A percentile compares a stretch with the other conserved stretches of the same genome.
Evolutionary conservation across 1,284 basidiomycete species (phyloP).

Genomic region (Ustilago sp.): DNA sequence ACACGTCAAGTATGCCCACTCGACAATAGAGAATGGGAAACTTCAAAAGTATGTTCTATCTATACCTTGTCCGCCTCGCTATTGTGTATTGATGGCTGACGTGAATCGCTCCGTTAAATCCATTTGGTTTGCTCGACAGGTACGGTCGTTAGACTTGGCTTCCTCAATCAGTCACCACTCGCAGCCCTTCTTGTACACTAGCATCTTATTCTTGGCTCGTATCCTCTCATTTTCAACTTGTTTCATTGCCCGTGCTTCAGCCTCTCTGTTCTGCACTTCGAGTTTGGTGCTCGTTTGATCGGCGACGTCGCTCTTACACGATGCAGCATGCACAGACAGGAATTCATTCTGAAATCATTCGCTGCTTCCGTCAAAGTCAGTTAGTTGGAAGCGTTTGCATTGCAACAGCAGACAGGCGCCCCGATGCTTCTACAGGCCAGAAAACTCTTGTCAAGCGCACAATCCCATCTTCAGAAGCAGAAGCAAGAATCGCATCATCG

Average conservation of each 20-base stretch:
- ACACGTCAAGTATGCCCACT: slow-evolving; percentile 98
- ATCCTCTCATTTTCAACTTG: background rate
- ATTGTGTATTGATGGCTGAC: background rate
- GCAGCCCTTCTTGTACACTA: slow-evolving; percentile 28
- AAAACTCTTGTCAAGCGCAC: slow-evolving; percentile 43
- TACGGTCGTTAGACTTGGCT: slow-evolving; percentile 36
- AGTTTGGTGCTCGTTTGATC: background rate
- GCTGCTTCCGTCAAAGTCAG: background rate
- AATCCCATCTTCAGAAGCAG: slow-evolving; percentile 55
- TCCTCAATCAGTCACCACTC: background rate
- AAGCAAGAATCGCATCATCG: slow-evolving; percentile 51
- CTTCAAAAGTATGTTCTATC: slow-evolving; percentile 80
- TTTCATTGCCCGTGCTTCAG: background rate
- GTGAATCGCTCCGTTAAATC: background rate
- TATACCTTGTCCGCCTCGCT: background rate
- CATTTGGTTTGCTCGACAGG: slow-evolving; percentile 9
- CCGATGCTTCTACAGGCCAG: slow-evolving; percentile 11
- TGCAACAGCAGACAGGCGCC: background rate
- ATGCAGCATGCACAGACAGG: background rate
- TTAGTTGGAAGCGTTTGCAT: background rate
- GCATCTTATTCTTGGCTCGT: slow-evolving; percentile 16
- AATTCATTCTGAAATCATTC: background rate
- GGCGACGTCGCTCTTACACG: background rate
- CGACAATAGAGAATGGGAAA: slow-evolving; percentile 90
- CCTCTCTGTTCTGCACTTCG: background rate